A percentile compares a stretch with the other conserved stretches of the same genome.
Conservation (phyloP, 2,329 filamentous ascomycete genomes). For the Bipolaris gigantea region DNA sequence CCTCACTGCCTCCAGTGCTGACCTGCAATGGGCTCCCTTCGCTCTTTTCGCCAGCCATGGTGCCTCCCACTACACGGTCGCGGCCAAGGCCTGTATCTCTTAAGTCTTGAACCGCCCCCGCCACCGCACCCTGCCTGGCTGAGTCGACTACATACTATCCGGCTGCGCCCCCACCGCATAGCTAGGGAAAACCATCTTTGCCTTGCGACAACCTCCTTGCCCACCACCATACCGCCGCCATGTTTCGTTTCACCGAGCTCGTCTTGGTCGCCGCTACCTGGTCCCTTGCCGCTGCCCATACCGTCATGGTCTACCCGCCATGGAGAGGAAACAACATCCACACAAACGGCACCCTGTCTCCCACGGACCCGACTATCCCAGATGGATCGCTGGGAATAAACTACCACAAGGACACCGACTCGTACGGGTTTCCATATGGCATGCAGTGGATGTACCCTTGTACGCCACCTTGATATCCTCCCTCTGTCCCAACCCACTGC, state of each 20-base stretch:
- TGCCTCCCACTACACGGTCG: constrained; percentile 25
- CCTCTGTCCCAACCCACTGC: not conserved
- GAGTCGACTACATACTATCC: constrained; percentile 15
- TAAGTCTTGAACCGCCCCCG: constrained; percentile 32
- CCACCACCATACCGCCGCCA: constrained; percentile 16
- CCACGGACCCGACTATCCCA: constrained; percentile 41
- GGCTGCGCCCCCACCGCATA: not conserved
- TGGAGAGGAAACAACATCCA: constrained; percentile 85
- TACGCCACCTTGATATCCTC: constrained; percentile 53
- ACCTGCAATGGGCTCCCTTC: constrained; percentile 28
- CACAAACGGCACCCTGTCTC: constrained; percentile 64
- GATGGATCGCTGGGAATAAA: constrained; percentile 52
- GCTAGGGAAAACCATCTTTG: not conserved
- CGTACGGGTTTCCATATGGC: constrained; percentile 71
- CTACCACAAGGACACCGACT: constrained; percentile 51
- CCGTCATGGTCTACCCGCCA: constrained; percentile 82
- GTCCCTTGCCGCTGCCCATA: constrained; percentile 65
- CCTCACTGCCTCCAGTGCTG: constrained; percentile 28
- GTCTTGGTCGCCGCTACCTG: constrained; percentile 39
- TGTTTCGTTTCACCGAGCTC: constrained; percentile 42
- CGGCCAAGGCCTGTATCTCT: constrained; percentile 19
- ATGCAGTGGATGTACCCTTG: constrained; percentile 97
- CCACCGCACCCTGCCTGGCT: constrained; percentile 29
- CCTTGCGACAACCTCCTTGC: not conserved
- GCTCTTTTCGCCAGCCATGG: constrained; percentile 18